Percentiles rank a stretch among this genome's conserved stretches.
Evolutionary conservation across 257 asterid genomes (phyloP).

Genomic region (Solanum gandarillasii): DNA sequence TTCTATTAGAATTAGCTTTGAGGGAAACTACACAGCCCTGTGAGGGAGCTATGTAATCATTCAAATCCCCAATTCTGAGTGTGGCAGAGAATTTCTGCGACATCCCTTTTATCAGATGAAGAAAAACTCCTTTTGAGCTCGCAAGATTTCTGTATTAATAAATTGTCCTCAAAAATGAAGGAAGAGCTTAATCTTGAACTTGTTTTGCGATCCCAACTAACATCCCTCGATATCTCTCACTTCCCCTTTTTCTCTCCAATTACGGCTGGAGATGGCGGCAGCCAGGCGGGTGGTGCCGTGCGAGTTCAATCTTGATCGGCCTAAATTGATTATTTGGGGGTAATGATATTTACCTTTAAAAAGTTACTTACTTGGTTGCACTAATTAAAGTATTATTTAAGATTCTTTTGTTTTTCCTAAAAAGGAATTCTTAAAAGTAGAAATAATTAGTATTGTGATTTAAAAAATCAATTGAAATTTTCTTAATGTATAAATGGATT

Average conservation of each 20-base stretch:
- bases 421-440: background rate
- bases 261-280: background rate
- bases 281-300: background rate
- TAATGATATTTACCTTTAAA: background rate
- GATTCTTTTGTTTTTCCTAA: background rate
- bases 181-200: too few relatives aligned
- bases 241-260: background rate
- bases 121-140: background rate
- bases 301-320: background rate
- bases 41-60: constrained; percentile 94
- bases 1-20: constrained; percentile 16
- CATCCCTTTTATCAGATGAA: constrained; percentile 20
- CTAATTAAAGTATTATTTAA: background rate
- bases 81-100: constrained; percentile 90
- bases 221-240: background rate
- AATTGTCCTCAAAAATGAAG: background rate
- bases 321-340: background rate
- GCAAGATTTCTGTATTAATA: background rate
- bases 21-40: constrained; percentile 85
- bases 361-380: too few relatives aligned
- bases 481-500: too few relatives aligned
- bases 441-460: background rate
- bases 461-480: too few relatives aligned
- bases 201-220: background rate
- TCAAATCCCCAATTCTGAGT: constrained; percentile 85